Evolutionary conservation across 139 green algal species (phyloP), one percentile per base, ranked within the genome.

Genomic region (Closterium sp.): DNA sequence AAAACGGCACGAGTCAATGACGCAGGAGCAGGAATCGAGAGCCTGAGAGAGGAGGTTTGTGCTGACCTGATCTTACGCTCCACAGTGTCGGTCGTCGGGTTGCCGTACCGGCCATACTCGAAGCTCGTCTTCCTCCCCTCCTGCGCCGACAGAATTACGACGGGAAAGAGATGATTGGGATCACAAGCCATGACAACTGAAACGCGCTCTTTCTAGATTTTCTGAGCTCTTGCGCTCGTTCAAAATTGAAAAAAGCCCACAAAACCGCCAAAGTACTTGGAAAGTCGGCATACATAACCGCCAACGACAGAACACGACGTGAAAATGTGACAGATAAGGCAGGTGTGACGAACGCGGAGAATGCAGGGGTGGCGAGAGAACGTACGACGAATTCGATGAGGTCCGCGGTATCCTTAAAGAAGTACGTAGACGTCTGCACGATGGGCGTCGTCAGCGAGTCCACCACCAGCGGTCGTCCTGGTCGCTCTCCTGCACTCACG

Each of bases 381-480:
- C 73, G 50, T 86, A 93, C 92, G 87, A 93, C 91, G 70, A 93
- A 96, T 17, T 38, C 98, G 42, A 99, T 99, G 30, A 99, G 95
- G 95, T 99, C 97, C 50, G 85, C 90, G 45, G 94, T 97, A 94
- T 96, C 88, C 79, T 96, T 96, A 94, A 99, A 99, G 9, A 95
- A 97, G 96, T 98, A 99, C 2, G 98, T 99, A 1, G 97, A 97
- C 1, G 98, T 99, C 92, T 98, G 97, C 1, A 98, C 97, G 89
- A 99, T 98, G 7, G 98, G 98, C 27, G 98, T 99, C 3, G 98
- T 99, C 32, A 99, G 94, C 19, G 97, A 97, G 93, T 99, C 98
- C 31, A 95, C 94, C 0, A 99, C 95, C 1, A 95, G 91, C 1
- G 97, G 97, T 24, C 98, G 92, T 3, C 97, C 97, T 2, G 90